Evolutionary conservation across 345 rosid genomes (phyloP), one percentile per base, ranked within the genome.

Genomic region (Anastatica hierochuntica): DNA sequence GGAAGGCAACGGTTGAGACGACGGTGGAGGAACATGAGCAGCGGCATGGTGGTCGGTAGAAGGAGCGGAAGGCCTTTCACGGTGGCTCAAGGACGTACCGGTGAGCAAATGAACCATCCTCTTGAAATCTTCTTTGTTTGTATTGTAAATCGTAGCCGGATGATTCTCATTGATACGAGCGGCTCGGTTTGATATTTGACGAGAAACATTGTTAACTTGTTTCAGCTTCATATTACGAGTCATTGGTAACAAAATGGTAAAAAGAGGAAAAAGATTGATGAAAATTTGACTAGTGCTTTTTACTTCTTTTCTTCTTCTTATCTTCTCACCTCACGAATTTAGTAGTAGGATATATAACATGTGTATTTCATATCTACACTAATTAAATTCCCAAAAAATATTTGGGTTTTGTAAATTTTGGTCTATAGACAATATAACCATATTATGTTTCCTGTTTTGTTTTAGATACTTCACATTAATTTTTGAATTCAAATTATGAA

Each of bases 31-130:
- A n/a, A n/a, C n/a, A n/a, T n/a, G n/a, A n/a, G n/a, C n/a, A n/a
- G n/a, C n/a, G n/a, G n/a, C n/a, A n/a, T n/a, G n/a, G n/a, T n/a
- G n/a, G n/a, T n/a, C n/a, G n/a, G n/a, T n/a, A n/a, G n/a, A n/a
- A n/a, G n/a, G n/a, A n/a, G n/a, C n/a, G n/a, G n/a, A n/a, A n/a
- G n/a, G n/a, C n/a, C n/a, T n/a, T n/a, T 10, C 8, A 16, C 21
- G 31, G 54, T 21, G 24, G 5, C 5, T 3, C 3, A 21, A 2
- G 5, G 24, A 5, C 5, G 3, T 5, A 21, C 24, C 74, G 45
- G 97, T 85, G 27, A 85, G 81, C 61, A 64, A 70, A 70, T 75
- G 84, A 11, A 85, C 95, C 55, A 82, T 75, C 46, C 73, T 77
- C 20, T 85, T 57, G 72, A 76, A 82, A 54, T 82, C 83, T 52